Evolutionary conservation across 225 moss, liverwort and hornwort species (phyloP).

Genomic region (Lunularia cruciata): DNA sequence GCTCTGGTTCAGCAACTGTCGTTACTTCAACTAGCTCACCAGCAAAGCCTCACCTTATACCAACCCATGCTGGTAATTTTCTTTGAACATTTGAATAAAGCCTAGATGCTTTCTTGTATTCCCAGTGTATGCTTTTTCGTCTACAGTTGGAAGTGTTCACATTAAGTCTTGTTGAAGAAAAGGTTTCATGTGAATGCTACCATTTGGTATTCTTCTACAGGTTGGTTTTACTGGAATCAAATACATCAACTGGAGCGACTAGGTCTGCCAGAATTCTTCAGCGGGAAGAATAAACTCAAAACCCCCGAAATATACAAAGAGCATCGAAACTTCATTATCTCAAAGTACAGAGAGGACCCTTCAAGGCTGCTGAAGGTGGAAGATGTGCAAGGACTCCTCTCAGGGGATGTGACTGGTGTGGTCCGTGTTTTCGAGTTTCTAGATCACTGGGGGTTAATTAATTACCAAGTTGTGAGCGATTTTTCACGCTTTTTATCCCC

Average conservation of each 20-base stretch:
- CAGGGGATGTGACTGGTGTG: slow-evolving; percentile 60
- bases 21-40: slow-evolving; percentile 17
- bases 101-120: no score
- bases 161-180: background rate
- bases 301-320: slow-evolving; percentile 69
- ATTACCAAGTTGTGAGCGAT: slow-evolving; percentile 77
- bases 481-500: slow-evolving; percentile 55
- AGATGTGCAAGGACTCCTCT: slow-evolving; percentile 70
- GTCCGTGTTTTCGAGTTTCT: slow-evolving; percentile 75
- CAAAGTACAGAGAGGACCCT: slow-evolving; percentile 80
- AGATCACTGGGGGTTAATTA: slow-evolving; percentile 99
- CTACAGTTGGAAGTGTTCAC: no score
- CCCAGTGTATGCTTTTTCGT: background rate
- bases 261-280: slow-evolving; percentile 81
- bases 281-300: slow-evolving; percentile 60
- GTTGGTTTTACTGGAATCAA: slow-evolving; percentile 94
- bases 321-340: slow-evolving; percentile 69
- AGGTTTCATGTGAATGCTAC: background rate
- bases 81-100: background rate
- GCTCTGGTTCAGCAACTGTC: slow-evolving; percentile 1
- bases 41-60: slow-evolving; percentile 31
- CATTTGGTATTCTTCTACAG: slow-evolving; percentile 39
- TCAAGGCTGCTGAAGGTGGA: slow-evolving; percentile 54
- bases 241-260: slow-evolving; percentile 73
- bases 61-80: slow-evolving; percentile 46